Base-by-base conservation (phyloP, 2,329 filamentous ascomycete genomes). In the Lecanoromycetidae sp. region DNA sequence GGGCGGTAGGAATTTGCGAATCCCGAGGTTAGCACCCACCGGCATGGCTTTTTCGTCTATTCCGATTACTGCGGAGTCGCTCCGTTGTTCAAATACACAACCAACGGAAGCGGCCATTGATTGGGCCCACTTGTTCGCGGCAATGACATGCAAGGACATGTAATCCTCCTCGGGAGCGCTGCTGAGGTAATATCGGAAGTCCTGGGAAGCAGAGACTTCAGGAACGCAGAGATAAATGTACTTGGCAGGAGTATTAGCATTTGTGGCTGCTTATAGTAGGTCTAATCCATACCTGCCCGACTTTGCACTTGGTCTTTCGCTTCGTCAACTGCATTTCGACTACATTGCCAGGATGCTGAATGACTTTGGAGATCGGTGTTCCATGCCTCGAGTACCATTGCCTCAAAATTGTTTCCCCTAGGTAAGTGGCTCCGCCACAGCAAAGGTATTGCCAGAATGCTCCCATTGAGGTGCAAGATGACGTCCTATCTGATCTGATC, bases 261-360 rank as follows among this genome's bases (percentile, higher is more conserved):
- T 5, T 12, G 12, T 25, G 30, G 7, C 25, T 20, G 6, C 19
- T 17, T 17, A 20, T 39, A 5, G 38, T 13, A 38, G 17, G 1
- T 36, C 27, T 13, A 36, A 34, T 26, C 32, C 57, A 46, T 58
- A 68, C 66, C 59, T 87, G 84, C 42, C 86, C 86, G 17, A 85
- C 83, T 44, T 76, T 74, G 3, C 84, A 87, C 71, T 82, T 87
- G 36, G 84, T 88, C 66, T 87, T 71, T 60, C 88, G 84, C 66
- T 91, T 91, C 72, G 90, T 88, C 69, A 93, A 87, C 68, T 91
- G 86, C 52, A 93, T 88, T 66, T 93, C 86, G 62, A 84, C 84
- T 15, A 93, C 86, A 58, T 87, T 87, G 70, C 83, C 87, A 6
- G 85, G 85, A 63, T 93, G 85, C 68, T 91, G 85, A 54, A 93